Evolutionary conservation across 129 eudicot species (phyloP).

Genomic region (Chrysanthemum makinoi): DNA sequence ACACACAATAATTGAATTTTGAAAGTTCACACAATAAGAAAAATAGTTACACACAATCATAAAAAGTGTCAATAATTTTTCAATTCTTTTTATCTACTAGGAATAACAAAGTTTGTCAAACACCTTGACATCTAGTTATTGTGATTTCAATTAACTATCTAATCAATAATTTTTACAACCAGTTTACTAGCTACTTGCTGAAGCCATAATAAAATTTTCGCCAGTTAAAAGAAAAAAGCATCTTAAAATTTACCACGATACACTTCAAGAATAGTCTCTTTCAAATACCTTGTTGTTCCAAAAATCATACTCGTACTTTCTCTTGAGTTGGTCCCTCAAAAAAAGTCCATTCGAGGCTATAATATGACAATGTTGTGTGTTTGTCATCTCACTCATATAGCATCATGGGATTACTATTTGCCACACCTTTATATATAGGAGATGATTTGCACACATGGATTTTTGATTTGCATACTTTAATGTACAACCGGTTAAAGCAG

Average conservation of each 20-base stretch:
- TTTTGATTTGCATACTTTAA: no score
- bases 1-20: no score
- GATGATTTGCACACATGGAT: no score
- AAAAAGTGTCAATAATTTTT: no score
- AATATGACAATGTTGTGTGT: constrained; percentile 34
- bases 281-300: constrained; percentile 30
- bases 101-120: background rate
- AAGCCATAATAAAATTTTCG: no score
- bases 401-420: constrained; percentile 12
- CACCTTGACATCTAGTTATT: no score
- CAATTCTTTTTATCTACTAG: background rate
- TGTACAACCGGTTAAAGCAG: no score
- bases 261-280: constrained; percentile 22
- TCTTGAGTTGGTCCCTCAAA: constrained; percentile 23
- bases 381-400: constrained; percentile 20
- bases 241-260: constrained; percentile 17
- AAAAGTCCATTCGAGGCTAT: background rate
- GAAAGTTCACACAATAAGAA: no score
- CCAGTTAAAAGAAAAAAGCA: background rate
- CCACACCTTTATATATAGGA: background rate
- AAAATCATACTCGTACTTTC: constrained; percentile 36
- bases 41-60: no score
- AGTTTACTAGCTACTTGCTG: background rate
- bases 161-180: background rate
- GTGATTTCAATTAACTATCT: no score